These are phyloP conservation scores for Dunaliella primolecta DNA, from an alignment of 139 green algal species.

Conservation along the genomic window DNA sequence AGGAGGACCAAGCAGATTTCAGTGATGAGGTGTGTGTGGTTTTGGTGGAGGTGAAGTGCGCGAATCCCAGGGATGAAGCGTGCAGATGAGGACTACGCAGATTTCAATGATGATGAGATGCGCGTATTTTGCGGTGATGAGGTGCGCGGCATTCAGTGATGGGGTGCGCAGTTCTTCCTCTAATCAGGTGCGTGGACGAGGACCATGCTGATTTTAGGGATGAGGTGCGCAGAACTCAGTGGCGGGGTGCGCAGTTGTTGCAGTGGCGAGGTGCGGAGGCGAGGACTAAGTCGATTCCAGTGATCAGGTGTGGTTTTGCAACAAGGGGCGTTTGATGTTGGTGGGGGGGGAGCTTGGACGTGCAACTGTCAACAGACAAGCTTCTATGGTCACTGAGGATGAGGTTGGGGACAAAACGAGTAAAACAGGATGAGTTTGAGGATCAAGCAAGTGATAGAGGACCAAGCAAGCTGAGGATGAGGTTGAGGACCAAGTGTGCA, in stretches of 20 bases:
- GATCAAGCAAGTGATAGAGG: too few species aligned
- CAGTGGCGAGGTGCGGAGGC: not conserved
- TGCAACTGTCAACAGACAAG: too few species aligned
- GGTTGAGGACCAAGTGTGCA: too few species aligned
- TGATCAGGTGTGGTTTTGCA: not conserved
- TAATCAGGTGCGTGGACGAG: not conserved
- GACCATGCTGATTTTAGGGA: not conserved
- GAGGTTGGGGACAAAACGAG: too few species aligned
- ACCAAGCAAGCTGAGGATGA: too few species aligned
- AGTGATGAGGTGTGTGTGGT: not conserved
- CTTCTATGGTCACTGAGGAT: too few species aligned
- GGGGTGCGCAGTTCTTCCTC: not conserved
- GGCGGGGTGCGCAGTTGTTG: not conserved
- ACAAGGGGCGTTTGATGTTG: not conserved
- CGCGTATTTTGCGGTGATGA: too few species aligned
- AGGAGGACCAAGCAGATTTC: not conserved
- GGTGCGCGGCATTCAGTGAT: not conserved
- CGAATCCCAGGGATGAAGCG: not conserved
- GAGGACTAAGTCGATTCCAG: not conserved
- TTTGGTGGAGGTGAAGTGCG: too few species aligned
- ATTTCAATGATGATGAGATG: too few species aligned
- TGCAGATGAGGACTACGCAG: not conserved
- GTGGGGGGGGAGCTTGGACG: too few species aligned
- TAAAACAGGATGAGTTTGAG: too few species aligned
- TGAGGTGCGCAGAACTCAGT: not conserved